Evolutionary conservation across 106 monocot species (phyloP), one percentile per base, ranked within the genome.

Genomic region (Ottelia alismoides): DNA sequence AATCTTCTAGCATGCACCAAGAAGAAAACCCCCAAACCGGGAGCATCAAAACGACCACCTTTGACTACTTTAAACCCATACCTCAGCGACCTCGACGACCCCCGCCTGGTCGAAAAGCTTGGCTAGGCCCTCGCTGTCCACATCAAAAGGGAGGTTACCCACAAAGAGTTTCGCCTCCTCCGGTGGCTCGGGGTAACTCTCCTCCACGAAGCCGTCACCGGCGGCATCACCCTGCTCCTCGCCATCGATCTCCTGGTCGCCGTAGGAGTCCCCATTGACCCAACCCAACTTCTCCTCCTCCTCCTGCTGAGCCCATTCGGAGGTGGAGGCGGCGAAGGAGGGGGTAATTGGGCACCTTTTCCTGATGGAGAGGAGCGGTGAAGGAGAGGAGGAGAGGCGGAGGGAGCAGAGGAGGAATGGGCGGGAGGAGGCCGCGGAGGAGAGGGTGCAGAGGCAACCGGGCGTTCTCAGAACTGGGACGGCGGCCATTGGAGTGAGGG

Each of bases 111-210:
- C 69, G 27, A 87, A 87, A 4, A 87, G 57, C 61, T 69, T 53
- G 26, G 81, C 87, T 16, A 87, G 75, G 52, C 68, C 53, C 62
- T 87, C 65, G 51, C 70, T 81, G 65, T 77, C 75, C 20, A 82
- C 25, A 45, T 81, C 75, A 18, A 58, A 87, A 25, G 87, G 81
- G 4, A 87, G 56, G 52, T 76, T 74, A 17, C 87, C 87, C 0
- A 87, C 78, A 24, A 78, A 87, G 16, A 87, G 65, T 71, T 87
- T 87, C 25, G 81, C 78, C 44, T 78, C 87, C 64, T 74, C 87
- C 0, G 81, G 72, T 18, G 86, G 77, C 65, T 78, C 81, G 0
- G 57, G 31, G 31, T 57, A 77, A n/a, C 51, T 17, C 27, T 55
- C 75, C 49, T 60, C 75, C 71, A 30, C 65, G 1, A 4, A 20